phyloP scores from a whole-genome alignment of 1,139 yeast species.

The Geotrichum klebahnii region DNA sequence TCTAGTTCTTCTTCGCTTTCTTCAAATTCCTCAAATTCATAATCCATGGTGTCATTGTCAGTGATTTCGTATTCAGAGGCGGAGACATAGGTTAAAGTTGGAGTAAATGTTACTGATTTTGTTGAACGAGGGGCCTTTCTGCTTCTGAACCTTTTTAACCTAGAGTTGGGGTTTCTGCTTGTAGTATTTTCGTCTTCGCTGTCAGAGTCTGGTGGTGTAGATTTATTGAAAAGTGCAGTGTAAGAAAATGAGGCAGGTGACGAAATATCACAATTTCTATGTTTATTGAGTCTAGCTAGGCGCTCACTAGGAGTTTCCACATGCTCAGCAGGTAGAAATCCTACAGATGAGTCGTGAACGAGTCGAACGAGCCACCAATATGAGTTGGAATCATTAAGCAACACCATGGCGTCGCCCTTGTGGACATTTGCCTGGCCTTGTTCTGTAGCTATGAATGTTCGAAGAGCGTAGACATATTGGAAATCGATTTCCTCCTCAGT shows the following conservation, averaged over 20 bases:
- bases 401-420: conserved; percentile 76
- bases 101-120: conserved; percentile 30
- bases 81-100: conserved; percentile 30
- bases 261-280: conserved; percentile 75
- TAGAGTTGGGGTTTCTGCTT: conserved; percentile 18
- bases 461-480: conserved; percentile 76
- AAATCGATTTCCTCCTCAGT: conserved; percentile 68
- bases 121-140: conserved; percentile 3
- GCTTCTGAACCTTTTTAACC: conserved; percentile 22
- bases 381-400: conserved; percentile 82
- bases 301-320: conserved; percentile 89
- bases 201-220: conserved; percentile 4
- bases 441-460: conserved; percentile 87
- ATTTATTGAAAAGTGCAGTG: not conserved
- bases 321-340: conserved; percentile 96
- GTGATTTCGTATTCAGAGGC: conserved; percentile 35
- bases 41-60: conserved; percentile 29
- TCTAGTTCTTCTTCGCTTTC: conserved; percentile 24
- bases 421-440: conserved; percentile 82
- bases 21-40: conserved; percentile 27
- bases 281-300: conserved; percentile 84
- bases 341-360: conserved; percentile 56
- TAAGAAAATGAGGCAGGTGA: conserved; percentile 17
- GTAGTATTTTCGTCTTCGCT: conserved; percentile 2
- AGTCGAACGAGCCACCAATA: conserved; percentile 95